Percentiles rank a stretch among this genome's conserved stretches.
Conservation (phyloP, 371 early-diverging fungal species). For the Mortierella sp. region DNA sequence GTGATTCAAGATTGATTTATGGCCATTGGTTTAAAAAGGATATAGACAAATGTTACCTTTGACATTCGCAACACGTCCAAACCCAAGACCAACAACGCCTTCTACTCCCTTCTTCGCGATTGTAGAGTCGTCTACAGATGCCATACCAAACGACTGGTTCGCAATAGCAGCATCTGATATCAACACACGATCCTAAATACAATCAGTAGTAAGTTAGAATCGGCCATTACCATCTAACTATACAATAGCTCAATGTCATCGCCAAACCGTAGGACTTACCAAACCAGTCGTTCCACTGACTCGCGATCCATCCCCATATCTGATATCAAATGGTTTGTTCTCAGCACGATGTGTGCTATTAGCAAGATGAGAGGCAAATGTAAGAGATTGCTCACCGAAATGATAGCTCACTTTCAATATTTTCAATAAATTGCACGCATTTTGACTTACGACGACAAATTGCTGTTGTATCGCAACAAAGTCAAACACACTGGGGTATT, state of each 20-base stretch:
- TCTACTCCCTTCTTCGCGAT: conserved; percentile 53
- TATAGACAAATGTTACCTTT: conserved; percentile 19
- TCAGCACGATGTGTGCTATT: conserved; percentile 30
- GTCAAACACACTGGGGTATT: conserved; percentile 19
- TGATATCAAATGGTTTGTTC: conserved; percentile 33
- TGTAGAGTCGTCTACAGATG: conserved; percentile 38
- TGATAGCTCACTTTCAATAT: background rate
- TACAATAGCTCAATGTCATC: background rate
- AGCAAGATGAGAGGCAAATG: background rate
- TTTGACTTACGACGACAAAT: conserved; percentile 31
- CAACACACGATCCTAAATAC: conserved; percentile 26
- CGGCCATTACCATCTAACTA: background rate
- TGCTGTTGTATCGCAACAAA: conserved; percentile 28
- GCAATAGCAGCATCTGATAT: conserved; percentile 23
- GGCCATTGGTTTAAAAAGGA: background rate
- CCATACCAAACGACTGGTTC: conserved; percentile 53
- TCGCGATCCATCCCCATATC: conserved; percentile 51
- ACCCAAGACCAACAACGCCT: conserved; percentile 48
- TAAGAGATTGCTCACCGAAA: background rate
- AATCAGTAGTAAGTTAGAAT: background rate
- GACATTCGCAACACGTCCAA: conserved; percentile 37
- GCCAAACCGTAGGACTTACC: conserved; percentile 12
- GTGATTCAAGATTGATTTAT: background rate
- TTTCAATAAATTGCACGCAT: background rate
- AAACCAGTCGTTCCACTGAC: conserved; percentile 39